A percentile compares a stretch with the other conserved stretches of the same genome.
phyloP scores from a whole-genome alignment of 106 monocot genomes.

The Hemerocallis citrina region DNA sequence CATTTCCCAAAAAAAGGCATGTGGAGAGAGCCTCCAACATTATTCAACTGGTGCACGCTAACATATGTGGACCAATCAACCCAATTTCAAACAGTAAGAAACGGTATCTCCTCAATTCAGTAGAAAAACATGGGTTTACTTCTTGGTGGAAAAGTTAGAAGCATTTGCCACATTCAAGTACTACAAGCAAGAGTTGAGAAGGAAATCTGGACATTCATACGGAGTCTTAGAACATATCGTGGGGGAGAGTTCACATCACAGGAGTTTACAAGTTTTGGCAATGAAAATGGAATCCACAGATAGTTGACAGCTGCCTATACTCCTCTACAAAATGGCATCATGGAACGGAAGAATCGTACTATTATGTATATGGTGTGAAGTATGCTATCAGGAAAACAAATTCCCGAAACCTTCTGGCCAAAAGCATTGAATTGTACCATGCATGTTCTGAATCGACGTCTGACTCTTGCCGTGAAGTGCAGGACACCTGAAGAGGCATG shows the following conservation, averaged over 20 bases:
- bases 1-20: background rate
- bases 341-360: slow-evolving; percentile 1
- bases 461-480: background rate
- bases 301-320: background rate
- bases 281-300: background rate
- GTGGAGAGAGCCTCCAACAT: background rate
- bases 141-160: slow-evolving; percentile 1
- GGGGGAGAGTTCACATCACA: background rate
- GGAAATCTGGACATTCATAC: background rate
- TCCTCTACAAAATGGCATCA: background rate
- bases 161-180: background rate
- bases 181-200: slow-evolving; percentile 6
- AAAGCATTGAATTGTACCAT: slow-evolving; percentile 5
- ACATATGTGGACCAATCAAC: background rate
- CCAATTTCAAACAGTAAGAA: slow-evolving; percentile 1
- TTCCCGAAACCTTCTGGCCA: slow-evolving; percentile 6
- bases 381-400: slow-evolving; percentile 2
- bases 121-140: slow-evolving; percentile 7
- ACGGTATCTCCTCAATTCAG: background rate
- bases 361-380: slow-evolving; percentile 7
- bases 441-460: slow-evolving; percentile 6
- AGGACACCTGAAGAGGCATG: slow-evolving; percentile 2
- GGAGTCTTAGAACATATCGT: background rate
- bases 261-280: slow-evolving; percentile 2
- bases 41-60: background rate